Percentiles rank a stretch among this genome's conserved stretches.
Conservation (phyloP, 352 stramenopile genomes). For the Paralagenidium karlingii region DNA sequence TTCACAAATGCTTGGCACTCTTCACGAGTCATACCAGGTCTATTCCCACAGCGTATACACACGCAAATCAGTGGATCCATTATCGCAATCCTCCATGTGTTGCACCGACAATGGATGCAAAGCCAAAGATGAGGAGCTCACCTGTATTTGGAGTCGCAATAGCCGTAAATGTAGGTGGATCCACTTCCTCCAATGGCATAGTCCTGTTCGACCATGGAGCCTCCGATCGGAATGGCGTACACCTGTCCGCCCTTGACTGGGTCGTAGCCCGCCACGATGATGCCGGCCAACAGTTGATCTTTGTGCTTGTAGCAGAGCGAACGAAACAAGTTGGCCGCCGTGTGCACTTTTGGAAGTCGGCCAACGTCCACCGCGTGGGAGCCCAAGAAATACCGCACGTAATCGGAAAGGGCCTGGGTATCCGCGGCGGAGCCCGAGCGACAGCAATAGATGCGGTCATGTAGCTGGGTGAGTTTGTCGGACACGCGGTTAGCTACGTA, state of each 20-base stretch:
- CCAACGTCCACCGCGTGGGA: slow-evolving; percentile 80
- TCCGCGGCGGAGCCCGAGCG: slow-evolving; percentile 95
- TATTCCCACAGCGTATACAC: slow-evolving; percentile 5
- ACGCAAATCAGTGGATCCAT: slow-evolving; percentile 3
- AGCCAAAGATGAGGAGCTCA: slow-evolving; percentile 11
- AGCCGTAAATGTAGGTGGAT: slow-evolving; percentile 96
- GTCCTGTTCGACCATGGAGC: slow-evolving; percentile 93
- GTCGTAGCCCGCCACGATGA: slow-evolving; percentile 98
- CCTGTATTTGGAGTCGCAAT: slow-evolving; percentile 92
- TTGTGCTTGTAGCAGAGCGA: slow-evolving; percentile 99
- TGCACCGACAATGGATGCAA: neutral
- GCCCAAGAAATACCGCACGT: slow-evolving; percentile 68
- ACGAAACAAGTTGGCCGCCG: slow-evolving; percentile 94
- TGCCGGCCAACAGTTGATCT: slow-evolving; percentile 88
- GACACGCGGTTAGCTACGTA: slow-evolving; percentile 97
- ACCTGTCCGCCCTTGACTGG: slow-evolving; percentile 91
- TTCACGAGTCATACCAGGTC: slow-evolving; percentile 93
- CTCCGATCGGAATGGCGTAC: slow-evolving; percentile 93
- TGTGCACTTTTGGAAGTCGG: slow-evolving; percentile 90
- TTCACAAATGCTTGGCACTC: slow-evolving; percentile 93
- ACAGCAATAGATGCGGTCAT: slow-evolving; percentile 97
- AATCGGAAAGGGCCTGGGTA: slow-evolving; percentile 88
- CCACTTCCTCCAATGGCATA: slow-evolving; percentile 96
- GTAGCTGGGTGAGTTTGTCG: slow-evolving; percentile 96
- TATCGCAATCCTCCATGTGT: neutral